A percentile compares a stretch with the other conserved stretches of the same genome.
phyloP scores from a whole-genome alignment of 2,329 filamentous ascomycete genomes.

The Arthrobotrys conoides region DNA sequence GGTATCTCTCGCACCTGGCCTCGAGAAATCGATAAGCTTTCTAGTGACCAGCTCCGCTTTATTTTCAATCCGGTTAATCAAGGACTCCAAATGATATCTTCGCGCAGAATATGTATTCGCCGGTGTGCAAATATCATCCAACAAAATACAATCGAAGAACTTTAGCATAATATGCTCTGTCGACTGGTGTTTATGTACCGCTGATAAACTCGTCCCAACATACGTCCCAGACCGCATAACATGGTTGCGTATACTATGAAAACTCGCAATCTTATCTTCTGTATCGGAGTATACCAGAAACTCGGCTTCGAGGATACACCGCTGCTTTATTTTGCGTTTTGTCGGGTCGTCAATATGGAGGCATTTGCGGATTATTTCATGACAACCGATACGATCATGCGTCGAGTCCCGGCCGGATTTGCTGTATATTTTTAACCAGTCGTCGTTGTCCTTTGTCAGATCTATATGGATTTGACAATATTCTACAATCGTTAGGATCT shows the following conservation, averaged over 20 bases:
- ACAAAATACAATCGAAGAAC: slow-evolving; percentile 73
- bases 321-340: slow-evolving; percentile 73
- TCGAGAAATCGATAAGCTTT: slow-evolving; percentile 77
- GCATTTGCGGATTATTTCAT: slow-evolving; percentile 74
- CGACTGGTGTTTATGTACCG: slow-evolving; percentile 18
- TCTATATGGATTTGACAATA: slow-evolving; percentile 92
- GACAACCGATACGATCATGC: slow-evolving; percentile 72
- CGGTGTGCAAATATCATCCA: slow-evolving; percentile 72
- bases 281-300: slow-evolving; percentile 81
- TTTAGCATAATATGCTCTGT: slow-evolving; percentile 74
- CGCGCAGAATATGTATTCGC: slow-evolving; percentile 73
- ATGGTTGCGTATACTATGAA: slow-evolving; percentile 86
- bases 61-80: slow-evolving; percentile 74
- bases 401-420: slow-evolving; percentile 95
- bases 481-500: slow-evolving; percentile 68
- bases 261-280: slow-evolving; percentile 77
- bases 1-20: slow-evolving; percentile 69
- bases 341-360: slow-evolving; percentile 74
- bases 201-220: slow-evolving; percentile 77
- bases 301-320: slow-evolving; percentile 87
- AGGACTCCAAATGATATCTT: slow-evolving; percentile 73
- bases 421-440: slow-evolving; percentile 82
- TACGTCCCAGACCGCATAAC: slow-evolving; percentile 80
- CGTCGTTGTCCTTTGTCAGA: slow-evolving; percentile 70
- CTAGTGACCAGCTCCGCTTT: slow-evolving; percentile 77